These are phyloP conservation scores for Liriodendron chinense DNA, from an alignment of 164 flowering plant species.

Conservation along the genomic window DNA sequence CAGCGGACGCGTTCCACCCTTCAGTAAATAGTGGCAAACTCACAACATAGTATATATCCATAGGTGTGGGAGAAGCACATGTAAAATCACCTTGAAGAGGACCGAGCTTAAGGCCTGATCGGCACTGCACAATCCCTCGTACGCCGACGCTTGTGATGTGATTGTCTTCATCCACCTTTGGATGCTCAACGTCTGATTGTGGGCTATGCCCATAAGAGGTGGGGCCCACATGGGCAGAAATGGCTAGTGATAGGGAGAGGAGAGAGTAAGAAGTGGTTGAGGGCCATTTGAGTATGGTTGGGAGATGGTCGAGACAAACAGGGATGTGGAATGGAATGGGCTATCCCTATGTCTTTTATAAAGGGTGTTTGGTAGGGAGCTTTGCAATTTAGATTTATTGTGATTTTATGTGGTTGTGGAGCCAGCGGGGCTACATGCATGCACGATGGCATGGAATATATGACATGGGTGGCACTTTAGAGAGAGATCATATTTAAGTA, in stretches of 20 bases:
- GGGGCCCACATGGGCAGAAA: not conserved
- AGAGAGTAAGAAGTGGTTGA: not conserved
- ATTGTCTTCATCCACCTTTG: not conserved
- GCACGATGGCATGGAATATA: conserved; percentile 2
- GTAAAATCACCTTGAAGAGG: not conserved
- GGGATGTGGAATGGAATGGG: no score
- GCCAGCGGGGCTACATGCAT: no score
- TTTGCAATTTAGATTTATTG: not conserved
- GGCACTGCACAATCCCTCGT: not conserved
- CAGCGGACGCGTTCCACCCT: no score
- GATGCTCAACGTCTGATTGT: not conserved
- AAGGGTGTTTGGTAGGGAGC: not conserved
- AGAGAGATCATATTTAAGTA: no score
- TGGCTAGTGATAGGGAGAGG: not conserved
- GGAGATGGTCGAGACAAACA: no score
- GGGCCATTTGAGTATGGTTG: not conserved
- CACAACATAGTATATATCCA: not conserved
- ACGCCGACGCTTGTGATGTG: not conserved
- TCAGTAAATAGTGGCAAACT: not conserved
- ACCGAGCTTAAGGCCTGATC: not conserved
- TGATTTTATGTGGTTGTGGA: not conserved
- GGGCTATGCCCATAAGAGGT: not conserved
- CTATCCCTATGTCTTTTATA: no score
- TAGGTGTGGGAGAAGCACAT: not conserved
- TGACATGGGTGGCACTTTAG: not conserved